Percentiles rank a stretch among this genome's conserved stretches.
These are phyloP conservation scores for Hypoxylon trugodes DNA, from an alignment of 495 filamentous ascomycete species.

Conservation along the genomic window DNA sequence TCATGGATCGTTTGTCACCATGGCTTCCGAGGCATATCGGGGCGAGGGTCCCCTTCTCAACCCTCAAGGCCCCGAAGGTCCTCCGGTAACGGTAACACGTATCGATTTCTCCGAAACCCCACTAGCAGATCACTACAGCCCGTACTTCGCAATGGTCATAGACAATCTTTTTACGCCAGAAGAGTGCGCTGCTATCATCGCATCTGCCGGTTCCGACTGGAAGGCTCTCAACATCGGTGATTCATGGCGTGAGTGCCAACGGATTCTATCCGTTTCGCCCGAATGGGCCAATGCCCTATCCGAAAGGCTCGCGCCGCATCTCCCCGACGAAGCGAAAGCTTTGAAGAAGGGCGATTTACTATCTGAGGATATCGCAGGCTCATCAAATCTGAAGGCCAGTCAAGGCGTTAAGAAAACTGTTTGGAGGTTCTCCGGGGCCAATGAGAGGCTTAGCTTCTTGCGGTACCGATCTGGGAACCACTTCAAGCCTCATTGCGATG, in stretches of 20 bases:
- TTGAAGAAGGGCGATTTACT: constrained; percentile 54
- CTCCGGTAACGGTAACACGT: constrained; percentile 28
- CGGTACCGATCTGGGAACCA: constrained; percentile 79
- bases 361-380: constrained; percentile 56
- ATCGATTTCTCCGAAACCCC: constrained; percentile 61
- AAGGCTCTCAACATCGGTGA: constrained; percentile 37
- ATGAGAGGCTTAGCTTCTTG: constrained; percentile 83
- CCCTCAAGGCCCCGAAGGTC: constrained; percentile 10
- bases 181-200: constrained; percentile 67
- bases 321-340: constrained; percentile 58
- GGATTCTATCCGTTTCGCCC: constrained; percentile 67
- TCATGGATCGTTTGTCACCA: constrained; percentile 17
- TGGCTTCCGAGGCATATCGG: constrained; percentile 18
- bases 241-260: constrained; percentile 61
- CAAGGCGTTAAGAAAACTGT: constrained; percentile 37
- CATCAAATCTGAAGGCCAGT: constrained; percentile 40
- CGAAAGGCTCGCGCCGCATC: constrained; percentile 74
- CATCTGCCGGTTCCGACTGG: constrained; percentile 53
- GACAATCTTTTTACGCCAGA: constrained; percentile 67
- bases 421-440: constrained; percentile 68
- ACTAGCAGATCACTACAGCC: constrained; percentile 62
- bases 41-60: constrained; percentile 21
- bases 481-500: constrained; percentile 82
- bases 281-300: constrained; percentile 71
- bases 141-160: constrained; percentile 66